These are phyloP conservation scores for Corchorus olitorius DNA, from an alignment of 345 rosid genomes.

Conservation along the genomic window DNA sequence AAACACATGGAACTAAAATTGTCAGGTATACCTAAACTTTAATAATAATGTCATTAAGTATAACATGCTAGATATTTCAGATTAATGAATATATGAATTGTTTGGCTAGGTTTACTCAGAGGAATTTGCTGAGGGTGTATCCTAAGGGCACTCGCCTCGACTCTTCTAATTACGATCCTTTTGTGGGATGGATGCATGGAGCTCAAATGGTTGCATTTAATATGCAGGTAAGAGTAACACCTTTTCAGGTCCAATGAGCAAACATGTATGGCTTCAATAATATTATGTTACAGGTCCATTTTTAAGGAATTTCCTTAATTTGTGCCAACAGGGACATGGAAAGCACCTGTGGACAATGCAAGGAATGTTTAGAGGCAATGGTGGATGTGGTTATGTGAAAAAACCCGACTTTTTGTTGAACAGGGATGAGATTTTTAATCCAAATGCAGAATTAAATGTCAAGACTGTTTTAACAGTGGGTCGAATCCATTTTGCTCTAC, in stretches of 20 bases:
- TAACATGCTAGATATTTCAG: no score
- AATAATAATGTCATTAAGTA: no score
- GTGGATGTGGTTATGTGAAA: conserved; percentile 84
- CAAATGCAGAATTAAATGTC: conserved; percentile 36
- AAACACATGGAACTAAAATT: conserved; percentile 43
- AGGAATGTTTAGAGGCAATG: conserved; percentile 87
- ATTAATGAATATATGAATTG: no score
- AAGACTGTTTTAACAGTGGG: conserved; percentile 59
- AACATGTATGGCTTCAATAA: background rate
- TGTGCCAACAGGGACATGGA: conserved; percentile 52
- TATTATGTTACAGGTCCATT: background rate
- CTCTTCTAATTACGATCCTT: conserved; percentile 23
- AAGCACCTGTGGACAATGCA: conserved; percentile 79
- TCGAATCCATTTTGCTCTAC: background rate
- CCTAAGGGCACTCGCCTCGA: no score
- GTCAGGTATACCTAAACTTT: conserved; percentile 36
- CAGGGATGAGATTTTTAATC: conserved; percentile 48
- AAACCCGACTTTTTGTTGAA: conserved; percentile 67
- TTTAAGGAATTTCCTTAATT: background rate
- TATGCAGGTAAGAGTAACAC: conserved; percentile 80
- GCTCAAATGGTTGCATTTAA: conserved; percentile 99
- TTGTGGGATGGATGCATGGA: conserved; percentile 86
- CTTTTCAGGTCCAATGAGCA: no score
- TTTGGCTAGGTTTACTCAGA: no score
- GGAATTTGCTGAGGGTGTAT: no score